Evolutionary conservation across 2,329 filamentous ascomycete species (phyloP).

Genomic region (Zopfia rhizophila): DNA sequence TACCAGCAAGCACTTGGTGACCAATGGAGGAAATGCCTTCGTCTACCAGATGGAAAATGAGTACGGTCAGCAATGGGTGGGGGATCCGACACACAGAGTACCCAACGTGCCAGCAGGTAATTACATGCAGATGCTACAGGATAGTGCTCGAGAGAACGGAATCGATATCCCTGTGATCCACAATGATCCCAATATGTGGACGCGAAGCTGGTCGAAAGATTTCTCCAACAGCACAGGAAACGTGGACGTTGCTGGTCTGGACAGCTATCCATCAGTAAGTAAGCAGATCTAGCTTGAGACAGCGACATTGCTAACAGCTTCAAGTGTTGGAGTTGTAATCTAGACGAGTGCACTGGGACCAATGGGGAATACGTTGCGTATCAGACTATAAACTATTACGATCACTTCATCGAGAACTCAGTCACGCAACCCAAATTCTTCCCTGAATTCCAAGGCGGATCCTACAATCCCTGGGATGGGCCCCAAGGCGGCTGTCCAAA

Average conservation of each 20-base stretch:
- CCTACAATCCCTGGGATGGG: slow-evolving; percentile 71
- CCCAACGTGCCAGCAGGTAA: slow-evolving; percentile 61
- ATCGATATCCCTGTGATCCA: slow-evolving; percentile 68
- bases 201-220: slow-evolving; percentile 69
- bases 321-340: slow-evolving; percentile 72
- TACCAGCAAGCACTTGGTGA: slow-evolving; percentile 64
- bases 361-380: slow-evolving; percentile 70
- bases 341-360: slow-evolving; percentile 68
- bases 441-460: slow-evolving; percentile 69
- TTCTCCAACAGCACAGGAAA: slow-evolving; percentile 66
- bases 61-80: slow-evolving; percentile 55
- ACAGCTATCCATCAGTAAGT: slow-evolving; percentile 58
- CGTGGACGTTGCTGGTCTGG: slow-evolving; percentile 64
- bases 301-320: slow-evolving; percentile 25
- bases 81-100: slow-evolving; percentile 47
- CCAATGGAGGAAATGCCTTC: slow-evolving; percentile 66
- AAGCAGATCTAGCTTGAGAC: neutral
- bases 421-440: slow-evolving; percentile 64
- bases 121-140: slow-evolving; percentile 69
- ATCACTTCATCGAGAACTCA: slow-evolving; percentile 56
- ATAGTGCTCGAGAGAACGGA: slow-evolving; percentile 64
- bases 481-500: slow-evolving; percentile 65
- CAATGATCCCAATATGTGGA: slow-evolving; percentile 70
- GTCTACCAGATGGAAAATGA: slow-evolving; percentile 70
- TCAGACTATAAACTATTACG: slow-evolving; percentile 59